Base-by-base conservation (phyloP, 805 yeast species). In the Candida hungchunana region DNA sequence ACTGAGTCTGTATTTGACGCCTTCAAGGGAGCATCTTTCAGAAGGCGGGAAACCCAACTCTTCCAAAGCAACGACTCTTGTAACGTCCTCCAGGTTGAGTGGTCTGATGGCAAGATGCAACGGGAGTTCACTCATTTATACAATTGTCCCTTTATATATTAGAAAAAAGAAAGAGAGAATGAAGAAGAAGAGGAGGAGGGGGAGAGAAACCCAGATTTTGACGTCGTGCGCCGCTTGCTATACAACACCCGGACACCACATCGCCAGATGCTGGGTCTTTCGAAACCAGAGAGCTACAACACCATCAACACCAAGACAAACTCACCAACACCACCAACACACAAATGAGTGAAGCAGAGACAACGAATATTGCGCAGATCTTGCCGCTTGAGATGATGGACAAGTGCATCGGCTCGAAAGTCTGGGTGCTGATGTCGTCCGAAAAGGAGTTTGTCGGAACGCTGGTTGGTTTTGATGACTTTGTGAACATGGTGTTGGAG, bases 381-480 rank as follows among this genome's bases (percentile, higher is more conserved):
- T 35, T 82, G 32, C 96, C 96, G 5, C 66, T 88, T 42, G 97
- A 89, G 59, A 73, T 87, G 33, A 83, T 90, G 26, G 97, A 93
- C 60, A 82, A 79, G 59, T 79, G 89, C 42, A 78, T 90, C 25
- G 96, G 95, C 13, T 77, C 86, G 21, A 69, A 73, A 37, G 77
- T 90, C 26, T 76, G 83, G 73, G 84, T 88, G 18, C 67, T 86
- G 63, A 69, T 71, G 56, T 61, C 65, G 34, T 69, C 73, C 15
- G 67, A 71, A 40, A 77, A 77, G 56, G 97, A 89, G 57, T 93
- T 87, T 56, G 71, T 74, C n/a, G 98, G 98, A 1, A 85, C 79
- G 4, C 67, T 93, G 34, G 75, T 82, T 19, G 97, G 97, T 1
- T 90, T 90, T 59, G 98, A 93, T 58, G 97, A 93, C 60, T 90